phyloP scores from a whole-genome alignment of 2,329 filamentous ascomycete genomes.

The Penicillium sclerotiorum region DNA sequence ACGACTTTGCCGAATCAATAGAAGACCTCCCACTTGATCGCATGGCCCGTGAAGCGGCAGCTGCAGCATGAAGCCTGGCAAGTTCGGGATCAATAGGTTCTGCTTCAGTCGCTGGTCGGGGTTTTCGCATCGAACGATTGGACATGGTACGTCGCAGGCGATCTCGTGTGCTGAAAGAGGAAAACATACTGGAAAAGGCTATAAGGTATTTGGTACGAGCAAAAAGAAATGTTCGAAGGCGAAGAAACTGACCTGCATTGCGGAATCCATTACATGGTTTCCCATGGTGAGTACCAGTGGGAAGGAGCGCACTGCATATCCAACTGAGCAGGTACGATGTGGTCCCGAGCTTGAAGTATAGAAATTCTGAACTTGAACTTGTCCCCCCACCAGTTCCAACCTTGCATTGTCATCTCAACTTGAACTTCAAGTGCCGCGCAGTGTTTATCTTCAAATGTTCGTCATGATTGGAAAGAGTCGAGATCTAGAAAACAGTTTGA shows the following conservation, averaged over 20 bases:
- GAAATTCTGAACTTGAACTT: too few species aligned
- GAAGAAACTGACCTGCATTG: slow-evolving; percentile 1
- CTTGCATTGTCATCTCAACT: too few species aligned
- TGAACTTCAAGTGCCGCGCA: too few species aligned
- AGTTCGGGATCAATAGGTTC: slow-evolving; percentile 34
- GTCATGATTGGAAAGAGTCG: too few species aligned
- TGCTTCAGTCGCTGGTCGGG: slow-evolving; percentile 23
- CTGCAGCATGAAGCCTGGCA: slow-evolving; percentile 39
- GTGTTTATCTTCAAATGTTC: too few species aligned
- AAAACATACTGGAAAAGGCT: slow-evolving; percentile 28
- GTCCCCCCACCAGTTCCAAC: too few species aligned
- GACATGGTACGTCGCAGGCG: slow-evolving; percentile 44
- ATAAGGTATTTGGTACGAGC: slow-evolving; percentile 27
- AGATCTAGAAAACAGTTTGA: too few species aligned
- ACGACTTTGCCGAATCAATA: slow-evolving; percentile 29
- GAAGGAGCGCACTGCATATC: too few species aligned
- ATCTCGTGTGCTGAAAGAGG: slow-evolving; percentile 32
- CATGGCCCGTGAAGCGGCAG: slow-evolving; percentile 49
- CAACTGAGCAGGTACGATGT: too few species aligned
- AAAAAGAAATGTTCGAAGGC: slow-evolving; percentile 16
- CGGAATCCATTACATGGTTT: background rate
- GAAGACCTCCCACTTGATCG: slow-evolving; percentile 36
- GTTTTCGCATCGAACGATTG: slow-evolving; percentile 39
- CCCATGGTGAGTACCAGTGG: too few species aligned
- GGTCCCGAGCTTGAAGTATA: too few species aligned